Evolutionary conservation across 1,284 basidiomycete species (phyloP), one percentile per base, ranked within the genome.

Genomic region (Amylostereum chailletii): DNA sequence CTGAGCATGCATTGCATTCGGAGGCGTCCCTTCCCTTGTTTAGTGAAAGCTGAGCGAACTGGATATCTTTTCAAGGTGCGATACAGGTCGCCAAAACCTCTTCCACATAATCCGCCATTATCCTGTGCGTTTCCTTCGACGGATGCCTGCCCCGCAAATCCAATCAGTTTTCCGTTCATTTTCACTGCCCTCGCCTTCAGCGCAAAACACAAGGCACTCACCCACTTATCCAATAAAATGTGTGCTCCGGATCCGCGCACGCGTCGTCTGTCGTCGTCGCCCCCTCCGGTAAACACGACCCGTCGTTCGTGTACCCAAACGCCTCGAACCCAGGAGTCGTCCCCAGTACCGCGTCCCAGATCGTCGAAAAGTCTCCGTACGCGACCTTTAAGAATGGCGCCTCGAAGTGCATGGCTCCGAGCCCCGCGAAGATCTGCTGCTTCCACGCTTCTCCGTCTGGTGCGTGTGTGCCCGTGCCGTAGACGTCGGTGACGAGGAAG

Each of bases 161-260:
- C 19, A 19, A 19, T 19, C 19, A 19, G 19, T 19, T 19, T 19
- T 19, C 19, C 19, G 19, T 19, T 19, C 19, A 19, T 19, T 19
- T 19, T 19, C 19, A 19, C 19, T 19, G 19, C 19, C 19, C 19
- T 19, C 19, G 19, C 19, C 19, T 19, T 19, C 19, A 19, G 19
- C 19, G 19, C 19, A 19, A 19, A 19, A 19, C 33, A 43, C 26
- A 5, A 9, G n/a, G 3, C 7, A 57, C 71, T 57, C 52, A 75
- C 76, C 68, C 69, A 30, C 62, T 59, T 8, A 76, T 67, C 68
- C 75, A 79, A 51, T 76, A 75, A 53, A 77, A 75, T 19, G 64
- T 67, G 51, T 69, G 70, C 34, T 71, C 71, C 3, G 76, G 74
- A 51, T 77, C 74, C 30, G 54, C 52, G 47, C 59, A 60, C 59